A percentile compares a stretch with the other conserved stretches of the same genome.
Conservation (phyloP, 129 eudicot species). For the Mikania micrantha region DNA sequence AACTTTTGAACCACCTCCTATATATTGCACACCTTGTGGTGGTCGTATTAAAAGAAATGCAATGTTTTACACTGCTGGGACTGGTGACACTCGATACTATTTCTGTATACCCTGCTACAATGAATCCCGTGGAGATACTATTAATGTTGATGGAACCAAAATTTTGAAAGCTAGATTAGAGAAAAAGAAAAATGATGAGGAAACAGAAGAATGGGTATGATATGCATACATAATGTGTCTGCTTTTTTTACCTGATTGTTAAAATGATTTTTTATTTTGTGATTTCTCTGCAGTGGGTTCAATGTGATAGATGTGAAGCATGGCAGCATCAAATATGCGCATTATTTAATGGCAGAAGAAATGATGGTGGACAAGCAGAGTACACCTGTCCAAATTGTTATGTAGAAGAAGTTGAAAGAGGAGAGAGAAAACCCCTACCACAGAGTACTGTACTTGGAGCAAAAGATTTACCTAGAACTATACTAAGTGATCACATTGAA, state of each 20-base stretch:
- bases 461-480: constrained; percentile 83
- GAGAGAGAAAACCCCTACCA: constrained; percentile 85
- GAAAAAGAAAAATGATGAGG: constrained; percentile 95
- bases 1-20: constrained; percentile 91
- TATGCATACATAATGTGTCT: background rate
- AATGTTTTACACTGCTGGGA: constrained; percentile 78
- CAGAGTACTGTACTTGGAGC: constrained; percentile 99
- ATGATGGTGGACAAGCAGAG: constrained; percentile 92
- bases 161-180: constrained; percentile 68
- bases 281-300: constrained; percentile 82
- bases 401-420: constrained; percentile 74
- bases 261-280: constrained; percentile 9
- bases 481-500: constrained; percentile 92
- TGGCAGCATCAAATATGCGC: constrained; percentile 99
- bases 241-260: background rate
- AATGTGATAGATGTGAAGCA: constrained; percentile 98
- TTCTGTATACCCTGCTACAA: constrained; percentile 83
- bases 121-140: constrained; percentile 85
- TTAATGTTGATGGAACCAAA: constrained; percentile 67
- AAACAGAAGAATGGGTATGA: constrained; percentile 95
- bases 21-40: constrained; percentile 88
- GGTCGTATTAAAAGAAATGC: constrained; percentile 93
- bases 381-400: constrained; percentile 98
- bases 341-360: constrained; percentile 86
- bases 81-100: constrained; percentile 78